A percentile compares a stretch with the other conserved stretches of the same genome.
phyloP scores from a whole-genome alignment of 495 filamentous ascomycete genomes.

The Aspergillus kassunensis region DNA sequence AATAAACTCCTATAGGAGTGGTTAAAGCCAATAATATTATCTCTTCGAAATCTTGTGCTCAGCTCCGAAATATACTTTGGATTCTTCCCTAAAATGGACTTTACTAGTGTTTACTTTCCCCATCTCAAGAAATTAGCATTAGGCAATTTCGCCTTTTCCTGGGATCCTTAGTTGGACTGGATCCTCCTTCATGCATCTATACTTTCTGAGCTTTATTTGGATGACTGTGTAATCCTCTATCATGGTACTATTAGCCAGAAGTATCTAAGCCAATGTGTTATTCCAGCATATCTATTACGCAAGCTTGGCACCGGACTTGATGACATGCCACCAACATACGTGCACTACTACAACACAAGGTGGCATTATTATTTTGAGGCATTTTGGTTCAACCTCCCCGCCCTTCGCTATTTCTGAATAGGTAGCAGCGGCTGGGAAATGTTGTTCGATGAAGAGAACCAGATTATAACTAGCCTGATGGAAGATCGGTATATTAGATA shows the following conservation, averaged over 20 bases:
- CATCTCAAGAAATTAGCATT: constrained; percentile 2
- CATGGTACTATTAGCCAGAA: constrained; percentile 6
- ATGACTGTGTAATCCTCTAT: constrained; percentile 16
- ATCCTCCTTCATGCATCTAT: constrained; percentile 13
- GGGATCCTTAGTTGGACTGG: constrained; percentile 10
- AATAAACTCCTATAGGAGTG: constrained; percentile 1
- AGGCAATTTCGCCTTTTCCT: constrained; percentile 6
- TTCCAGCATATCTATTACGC: no score
- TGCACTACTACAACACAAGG: background rate
- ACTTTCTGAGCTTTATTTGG: constrained; percentile 18
- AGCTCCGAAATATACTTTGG: constrained; percentile 3
- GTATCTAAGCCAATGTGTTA: background rate
- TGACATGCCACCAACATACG: background rate
- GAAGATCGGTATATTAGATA: no score
- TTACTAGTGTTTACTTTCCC: constrained; percentile 4
- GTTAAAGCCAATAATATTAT: background rate
- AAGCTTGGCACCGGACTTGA: no score
- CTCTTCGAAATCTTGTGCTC: constrained; percentile 9
- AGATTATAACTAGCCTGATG: no score
- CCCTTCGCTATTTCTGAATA: background rate
- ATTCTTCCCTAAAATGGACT: constrained; percentile 8
- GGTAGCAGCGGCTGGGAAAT: background rate
- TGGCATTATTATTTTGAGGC: constrained; percentile 3
- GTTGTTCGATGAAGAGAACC: background rate
- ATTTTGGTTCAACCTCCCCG: background rate